Evolutionary conservation across 371 early-diverging fungal species (phyloP).

Genomic region (Mucor irregularis): DNA sequence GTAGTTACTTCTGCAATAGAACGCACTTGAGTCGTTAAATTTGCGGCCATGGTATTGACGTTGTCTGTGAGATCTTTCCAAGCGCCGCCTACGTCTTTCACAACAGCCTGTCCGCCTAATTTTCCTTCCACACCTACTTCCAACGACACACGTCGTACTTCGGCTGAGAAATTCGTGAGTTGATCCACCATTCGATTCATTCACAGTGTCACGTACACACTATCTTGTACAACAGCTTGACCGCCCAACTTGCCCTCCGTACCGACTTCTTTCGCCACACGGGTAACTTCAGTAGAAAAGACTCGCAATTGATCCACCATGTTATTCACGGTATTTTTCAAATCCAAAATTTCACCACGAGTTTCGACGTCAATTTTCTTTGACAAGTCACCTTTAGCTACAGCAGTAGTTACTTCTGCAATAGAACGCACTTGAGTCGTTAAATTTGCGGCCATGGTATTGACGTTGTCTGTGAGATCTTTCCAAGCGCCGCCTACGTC

Average conservation of each 20-base stretch:
- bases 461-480: conserved; percentile 62
- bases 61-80: conserved; percentile 61
- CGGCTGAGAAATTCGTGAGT: conserved; percentile 49
- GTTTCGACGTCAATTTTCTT: too few species aligned
- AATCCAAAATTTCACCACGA: conserved; percentile 32
- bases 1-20: conserved; percentile 53
- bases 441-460: conserved; percentile 61
- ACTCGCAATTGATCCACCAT: conserved; percentile 45
- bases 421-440: conserved; percentile 59
- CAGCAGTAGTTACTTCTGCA: conserved; percentile 40
- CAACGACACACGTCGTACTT: conserved; percentile 60
- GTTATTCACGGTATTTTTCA: conserved; percentile 45
- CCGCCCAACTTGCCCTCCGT: too few species aligned
- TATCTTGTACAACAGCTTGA: too few species aligned
- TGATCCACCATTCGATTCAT: conserved; percentile 44
- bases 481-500: conserved; percentile 62
- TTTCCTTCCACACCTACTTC: conserved; percentile 63
- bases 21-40: conserved; percentile 56
- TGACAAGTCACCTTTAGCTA: conserved; percentile 52
- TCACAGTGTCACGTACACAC: conserved; percentile 22
- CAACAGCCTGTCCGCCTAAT: too few species aligned
- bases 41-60: conserved; percentile 57
- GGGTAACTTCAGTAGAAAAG: too few species aligned
- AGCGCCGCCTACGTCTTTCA: conserved; percentile 50
- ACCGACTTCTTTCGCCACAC: too few species aligned